Conservation (phyloP, 768 basidiomycete species). For the Suillus subaureus region DNA sequence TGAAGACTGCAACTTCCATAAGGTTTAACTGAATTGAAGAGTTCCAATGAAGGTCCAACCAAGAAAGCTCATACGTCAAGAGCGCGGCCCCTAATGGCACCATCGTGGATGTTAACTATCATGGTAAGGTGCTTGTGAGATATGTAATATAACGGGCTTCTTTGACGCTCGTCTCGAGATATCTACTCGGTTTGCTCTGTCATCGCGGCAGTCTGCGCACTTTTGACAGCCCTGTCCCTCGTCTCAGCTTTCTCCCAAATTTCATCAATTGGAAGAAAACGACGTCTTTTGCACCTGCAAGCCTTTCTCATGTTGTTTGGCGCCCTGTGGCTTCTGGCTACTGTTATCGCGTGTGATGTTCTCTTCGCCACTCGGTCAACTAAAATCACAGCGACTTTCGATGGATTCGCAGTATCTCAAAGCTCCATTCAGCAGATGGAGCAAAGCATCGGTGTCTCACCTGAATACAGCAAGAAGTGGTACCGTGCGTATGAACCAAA, state of each 20-base stretch:
- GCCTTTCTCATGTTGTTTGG: conserved; percentile 40
- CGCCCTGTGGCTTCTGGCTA: conserved; percentile 46
- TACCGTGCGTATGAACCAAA: conserved; percentile 43
- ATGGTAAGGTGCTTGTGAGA: background rate
- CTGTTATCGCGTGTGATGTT: conserved; percentile 45
- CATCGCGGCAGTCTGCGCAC: conserved; percentile 32
- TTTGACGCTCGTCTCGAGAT: conserved; percentile 28
- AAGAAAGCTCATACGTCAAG: conserved; percentile 7
- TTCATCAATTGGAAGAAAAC: conserved; percentile 4
- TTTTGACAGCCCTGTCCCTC: conserved; percentile 32
- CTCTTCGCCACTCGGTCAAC: conserved; percentile 45
- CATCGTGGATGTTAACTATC: conserved; percentile 3
- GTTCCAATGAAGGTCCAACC: conserved; percentile 8
- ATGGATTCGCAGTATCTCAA: conserved; percentile 36
- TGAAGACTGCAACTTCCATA: background rate
- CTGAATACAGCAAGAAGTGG: conserved; percentile 42
- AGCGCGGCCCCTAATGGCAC: background rate
- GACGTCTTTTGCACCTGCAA: conserved; percentile 29
- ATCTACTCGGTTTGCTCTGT: conserved; percentile 39
- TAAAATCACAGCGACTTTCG: conserved; percentile 45
- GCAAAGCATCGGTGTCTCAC: conserved; percentile 38
- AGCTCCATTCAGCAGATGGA: conserved; percentile 38
- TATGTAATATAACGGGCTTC: background rate
- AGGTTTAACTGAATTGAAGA: background rate
- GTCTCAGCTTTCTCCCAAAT: conserved; percentile 26